Base-by-base conservation (phyloP, 2,329 filamentous ascomycete genomes). In the Pezicula rhizophila region DNA sequence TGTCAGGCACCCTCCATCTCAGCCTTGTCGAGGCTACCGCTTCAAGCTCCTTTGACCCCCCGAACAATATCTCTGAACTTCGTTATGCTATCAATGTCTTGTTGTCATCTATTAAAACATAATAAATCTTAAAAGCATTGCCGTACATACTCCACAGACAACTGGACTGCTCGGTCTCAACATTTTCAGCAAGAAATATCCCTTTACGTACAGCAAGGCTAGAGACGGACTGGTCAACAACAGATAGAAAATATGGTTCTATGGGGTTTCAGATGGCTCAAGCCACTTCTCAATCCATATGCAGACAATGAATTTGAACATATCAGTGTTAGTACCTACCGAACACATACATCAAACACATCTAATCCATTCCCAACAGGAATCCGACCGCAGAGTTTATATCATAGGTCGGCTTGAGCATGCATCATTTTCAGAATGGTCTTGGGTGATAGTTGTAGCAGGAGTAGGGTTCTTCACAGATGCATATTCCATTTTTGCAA, bases 401-500 rank as follows among this genome's bases (percentile, higher is more conserved):
- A 58, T 58, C 20, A 20, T 57, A 10, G 46, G 44, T 20, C 52
- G 56, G 37, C 56, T 58, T 12, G 56, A 58, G 35, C 45, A 42
- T 20, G 55, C 56, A 3, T 48, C 54, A 20, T 49, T 53, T 15
- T 57, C 55, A 15, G 56, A 58, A 49, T 57, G 52, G 47, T 55
- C 54, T 11, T 58, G 56, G 56, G 46, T 58, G 10, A 46, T 58
- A 6, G 45, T 57, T 3, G 73, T 75, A 6, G 71, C 72, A 14
- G 72, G 70, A 17, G 66, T 72, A n/a, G 72, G 72, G 11, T 75
- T 75, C 60, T 70, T 75, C 48, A 70, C 73, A 4, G 72, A 75
- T 62, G 53, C 57, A n/a, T 52, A 50, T 42, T 52, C 70, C 62
- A 61, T 76, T 10, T 76, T 76, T 57, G 71, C 72, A 14, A 72